Base-by-base conservation (phyloP, 2,329 filamentous ascomycete species). In the Ophiostoma angusticollis region DNA sequence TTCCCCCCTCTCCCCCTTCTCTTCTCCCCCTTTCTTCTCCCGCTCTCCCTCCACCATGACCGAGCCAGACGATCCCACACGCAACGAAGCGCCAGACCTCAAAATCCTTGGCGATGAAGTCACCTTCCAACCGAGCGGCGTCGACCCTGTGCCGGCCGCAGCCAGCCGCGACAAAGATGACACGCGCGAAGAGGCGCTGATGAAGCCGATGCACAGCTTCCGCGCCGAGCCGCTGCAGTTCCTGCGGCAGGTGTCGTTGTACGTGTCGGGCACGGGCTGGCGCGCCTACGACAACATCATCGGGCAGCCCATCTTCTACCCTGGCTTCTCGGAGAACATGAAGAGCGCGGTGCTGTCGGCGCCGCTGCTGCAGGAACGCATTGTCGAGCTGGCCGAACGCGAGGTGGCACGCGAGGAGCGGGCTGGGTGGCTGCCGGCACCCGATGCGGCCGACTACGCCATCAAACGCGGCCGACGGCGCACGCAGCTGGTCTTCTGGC, bases 201-300 rank as follows among this genome's bases (percentile, higher is more conserved):
- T 89, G 63, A 77, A 80, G 57, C 77, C 87, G 54, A 91, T 91
- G 70, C 82, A 84, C 35, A 81, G 86, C 32, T 95, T 96, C 58
- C 78, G 89, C 42, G 67, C 72, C 29, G 73, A 77, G 46, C 76
- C 76, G 22, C 59, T 80, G 13, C 72, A 76, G 66, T 96, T 96
- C 57, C 74, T 96, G 22, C 84, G 86, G 49, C 91, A 98, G 64
- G 80, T 98, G 24, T 91, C 84, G 33, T 70, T 94, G 24, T 87
- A 96, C 60, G 82, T 96, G 47, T 89, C 85, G 11, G 91, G 91
- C 39, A 81, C 83, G 36, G 89, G 87, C 56, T 98, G 91, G 91
- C 83, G 91, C 45, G 84, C 84, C 44, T 98, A 98, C 63, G 85
- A 96, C 54, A 67, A 81, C 45, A 72, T 87, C 46, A 80, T 96